These are phyloP conservation scores for Globisporangium viniferum DNA, from an alignment of 352 stramenopile genomes.

Conservation along the genomic window DNA sequence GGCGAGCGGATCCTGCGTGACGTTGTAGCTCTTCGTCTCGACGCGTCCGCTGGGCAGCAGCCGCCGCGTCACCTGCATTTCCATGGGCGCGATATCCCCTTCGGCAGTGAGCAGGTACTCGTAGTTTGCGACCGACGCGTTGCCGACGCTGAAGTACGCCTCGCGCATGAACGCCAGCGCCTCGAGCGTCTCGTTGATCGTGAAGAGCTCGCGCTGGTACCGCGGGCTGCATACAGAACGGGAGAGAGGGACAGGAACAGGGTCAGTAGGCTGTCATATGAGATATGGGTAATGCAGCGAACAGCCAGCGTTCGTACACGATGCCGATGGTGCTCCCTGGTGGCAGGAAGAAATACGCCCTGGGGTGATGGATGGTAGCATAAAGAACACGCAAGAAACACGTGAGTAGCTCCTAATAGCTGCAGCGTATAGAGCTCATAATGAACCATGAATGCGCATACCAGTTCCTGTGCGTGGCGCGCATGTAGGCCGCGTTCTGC, in stretches of 20 bases:
- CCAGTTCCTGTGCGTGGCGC: conserved; percentile 81
- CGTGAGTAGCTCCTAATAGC: not conserved
- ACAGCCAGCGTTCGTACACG: conserved; percentile 22
- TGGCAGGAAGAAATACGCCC: conserved; percentile 83
- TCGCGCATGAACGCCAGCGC: conserved; percentile 66
- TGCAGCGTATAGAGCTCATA: not conserved
- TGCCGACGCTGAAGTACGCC: conserved; percentile 73
- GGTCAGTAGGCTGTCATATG: too few species aligned
- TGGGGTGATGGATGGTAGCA: conserved; percentile 11
- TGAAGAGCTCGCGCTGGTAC: conserved; percentile 69
- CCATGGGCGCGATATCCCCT: conserved; percentile 33
- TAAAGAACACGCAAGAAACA: not conserved
- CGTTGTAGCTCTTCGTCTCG: conserved; percentile 40
- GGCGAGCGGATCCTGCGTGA: conserved; percentile 25
- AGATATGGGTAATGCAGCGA: not conserved
- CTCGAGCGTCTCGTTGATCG: conserved; percentile 65
- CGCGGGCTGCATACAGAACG: conserved; percentile 25
- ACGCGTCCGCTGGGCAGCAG: conserved; percentile 28
- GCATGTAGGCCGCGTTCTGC: conserved; percentile 84
- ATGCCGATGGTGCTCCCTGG: conserved; percentile 47
- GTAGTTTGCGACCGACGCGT: conserved; percentile 78
- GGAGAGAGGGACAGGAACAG: too few species aligned
- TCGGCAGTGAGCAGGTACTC: conserved; percentile 41
- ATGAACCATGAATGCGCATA: conserved; percentile 11
- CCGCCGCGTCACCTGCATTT: conserved; percentile 31